Conservation (phyloP, 768 basidiomycete species). For the Boletus sensibilis region DNA sequence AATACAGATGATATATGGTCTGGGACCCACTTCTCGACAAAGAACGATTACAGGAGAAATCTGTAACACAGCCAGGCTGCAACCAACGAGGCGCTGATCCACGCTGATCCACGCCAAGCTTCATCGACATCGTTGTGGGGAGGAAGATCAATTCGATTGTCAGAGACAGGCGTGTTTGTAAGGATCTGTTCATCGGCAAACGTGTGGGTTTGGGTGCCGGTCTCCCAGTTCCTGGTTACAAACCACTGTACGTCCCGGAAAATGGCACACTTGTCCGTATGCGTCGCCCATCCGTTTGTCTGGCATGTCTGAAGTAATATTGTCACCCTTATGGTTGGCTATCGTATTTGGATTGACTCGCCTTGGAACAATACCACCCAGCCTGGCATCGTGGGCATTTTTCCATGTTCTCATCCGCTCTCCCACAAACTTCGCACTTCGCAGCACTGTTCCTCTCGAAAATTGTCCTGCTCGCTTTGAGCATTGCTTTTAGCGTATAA, state of each 20-base stretch:
- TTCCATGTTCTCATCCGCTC: conserved; percentile 15
- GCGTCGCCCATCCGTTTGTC: conserved; percentile 18
- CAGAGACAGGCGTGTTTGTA: too few relatives aligned
- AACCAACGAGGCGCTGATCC: background rate
- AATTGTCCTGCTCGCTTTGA: conserved; percentile 23
- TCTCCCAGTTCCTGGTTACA: conserved; percentile 29
- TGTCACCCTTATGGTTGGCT: conserved; percentile 2
- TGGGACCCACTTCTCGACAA: background rate
- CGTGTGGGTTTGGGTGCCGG: conserved; percentile 3
- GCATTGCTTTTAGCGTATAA: conserved; percentile 26
- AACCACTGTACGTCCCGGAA: conserved; percentile 33
- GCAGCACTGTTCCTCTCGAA: conserved; percentile 18
- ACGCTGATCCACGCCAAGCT: conserved; percentile 14
- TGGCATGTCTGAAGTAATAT: conserved; percentile 22
- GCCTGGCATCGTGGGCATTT: conserved; percentile 30
- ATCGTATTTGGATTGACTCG: conserved; percentile 2
- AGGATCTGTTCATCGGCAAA: too few relatives aligned
- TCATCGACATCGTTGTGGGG: too few relatives aligned
- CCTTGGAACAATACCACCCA: conserved; percentile 32
- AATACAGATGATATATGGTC: conserved; percentile 1
- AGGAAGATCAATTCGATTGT: too few relatives aligned
- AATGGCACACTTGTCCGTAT: conserved; percentile 25
- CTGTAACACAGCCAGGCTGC: background rate
- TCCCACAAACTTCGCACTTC: conserved; percentile 26
- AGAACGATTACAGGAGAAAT: background rate